Percentiles rank a stretch among this genome's conserved stretches.
These are phyloP conservation scores for Candida sojae DNA, from an alignment of 1,139 yeast genomes.

Conservation along the genomic window DNA sequence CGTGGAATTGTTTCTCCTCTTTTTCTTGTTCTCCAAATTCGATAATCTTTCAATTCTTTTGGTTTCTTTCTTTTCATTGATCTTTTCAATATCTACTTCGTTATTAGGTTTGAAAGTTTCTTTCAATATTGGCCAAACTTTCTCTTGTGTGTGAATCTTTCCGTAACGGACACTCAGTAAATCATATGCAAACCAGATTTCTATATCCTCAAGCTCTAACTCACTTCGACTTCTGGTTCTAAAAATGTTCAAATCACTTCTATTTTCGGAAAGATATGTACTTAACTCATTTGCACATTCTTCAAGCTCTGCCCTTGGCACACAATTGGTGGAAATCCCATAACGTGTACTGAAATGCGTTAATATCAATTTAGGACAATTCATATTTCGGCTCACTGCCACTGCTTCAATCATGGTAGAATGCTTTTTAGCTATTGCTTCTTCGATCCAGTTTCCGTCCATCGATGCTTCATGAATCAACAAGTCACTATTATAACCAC, in stretches of 20 bases:
- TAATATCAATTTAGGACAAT: slow-evolving; percentile 66
- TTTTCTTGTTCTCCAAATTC: slow-evolving; percentile 15
- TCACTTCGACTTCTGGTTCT: slow-evolving; percentile 13
- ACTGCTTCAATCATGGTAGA: slow-evolving; percentile 92
- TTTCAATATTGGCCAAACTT: slow-evolving; percentile 11
- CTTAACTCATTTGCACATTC: slow-evolving; percentile 24
- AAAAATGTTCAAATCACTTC: slow-evolving; percentile 31
- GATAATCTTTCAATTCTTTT: slow-evolving; percentile 34
- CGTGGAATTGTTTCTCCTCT: slow-evolving; percentile 5
- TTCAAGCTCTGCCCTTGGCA: slow-evolving; percentile 25
- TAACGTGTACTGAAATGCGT: slow-evolving; percentile 95
- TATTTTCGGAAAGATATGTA: slow-evolving; percentile 23
- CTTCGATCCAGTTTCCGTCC: slow-evolving; percentile 76
- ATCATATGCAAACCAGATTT: slow-evolving; percentile 46
- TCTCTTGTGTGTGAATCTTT: slow-evolving; percentile 14
- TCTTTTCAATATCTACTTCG: slow-evolving; percentile 20
- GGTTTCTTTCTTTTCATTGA: slow-evolving; percentile 36
- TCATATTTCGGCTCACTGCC: slow-evolving; percentile 67
- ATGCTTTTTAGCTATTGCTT: slow-evolving; percentile 82
- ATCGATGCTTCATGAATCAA: slow-evolving; percentile 92
- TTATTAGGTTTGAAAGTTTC: slow-evolving; percentile 10
- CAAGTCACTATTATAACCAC: slow-evolving; percentile 72
- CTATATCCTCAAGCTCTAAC: slow-evolving; percentile 24
- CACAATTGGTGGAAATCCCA: slow-evolving; percentile 61
- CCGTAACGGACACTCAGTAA: slow-evolving; percentile 33